Evolutionary conservation across 805 yeast species (phyloP).

Genomic region (Wickerhamomyces tratensis): DNA sequence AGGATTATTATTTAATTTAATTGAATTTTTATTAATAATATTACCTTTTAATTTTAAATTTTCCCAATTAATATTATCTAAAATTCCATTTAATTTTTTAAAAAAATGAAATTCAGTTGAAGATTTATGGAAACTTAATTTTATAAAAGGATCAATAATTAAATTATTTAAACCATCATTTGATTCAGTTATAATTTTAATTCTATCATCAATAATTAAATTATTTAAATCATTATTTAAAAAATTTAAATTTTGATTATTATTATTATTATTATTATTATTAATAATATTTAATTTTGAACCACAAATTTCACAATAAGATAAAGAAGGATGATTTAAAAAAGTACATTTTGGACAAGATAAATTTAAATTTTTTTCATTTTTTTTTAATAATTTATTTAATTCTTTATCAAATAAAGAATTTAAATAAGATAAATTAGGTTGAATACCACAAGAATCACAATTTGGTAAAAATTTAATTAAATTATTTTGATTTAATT

Average conservation of each 20-base stretch:
- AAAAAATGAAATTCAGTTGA: slow-evolving; percentile 34
- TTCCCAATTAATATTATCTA: slow-evolving; percentile 47
- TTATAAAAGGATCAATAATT: slow-evolving; percentile 28
- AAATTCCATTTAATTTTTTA: slow-evolving; percentile 30
- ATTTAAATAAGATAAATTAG: slow-evolving; percentile 26
- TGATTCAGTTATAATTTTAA: slow-evolving; percentile 20
- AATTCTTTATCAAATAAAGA: slow-evolving; percentile 15
- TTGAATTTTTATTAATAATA: slow-evolving; percentile 17
- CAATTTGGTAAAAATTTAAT: slow-evolving; percentile 34
- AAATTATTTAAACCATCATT: slow-evolving; percentile 18
- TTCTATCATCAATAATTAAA: slow-evolving; percentile 17
- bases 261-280: no score
- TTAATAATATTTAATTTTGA: slow-evolving; percentile 29
- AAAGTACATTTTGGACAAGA: slow-evolving; percentile 62
- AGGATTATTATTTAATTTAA: not conserved
- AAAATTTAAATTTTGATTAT: slow-evolving; percentile 14
- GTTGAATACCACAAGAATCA: slow-evolving; percentile 52
- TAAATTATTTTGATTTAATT: slow-evolving; percentile 1
- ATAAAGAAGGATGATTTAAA: slow-evolving; percentile 70
- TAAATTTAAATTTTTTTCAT: not conserved
- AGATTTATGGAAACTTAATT: slow-evolving; percentile 58
- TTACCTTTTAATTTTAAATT: slow-evolving; percentile 22
- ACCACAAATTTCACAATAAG: slow-evolving; percentile 85
- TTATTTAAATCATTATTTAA: slow-evolving; percentile 10
- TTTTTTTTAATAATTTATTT: not conserved